Base-by-base conservation (phyloP, 768 basidiomycete genomes). In the Amanita thiersii region DNA sequence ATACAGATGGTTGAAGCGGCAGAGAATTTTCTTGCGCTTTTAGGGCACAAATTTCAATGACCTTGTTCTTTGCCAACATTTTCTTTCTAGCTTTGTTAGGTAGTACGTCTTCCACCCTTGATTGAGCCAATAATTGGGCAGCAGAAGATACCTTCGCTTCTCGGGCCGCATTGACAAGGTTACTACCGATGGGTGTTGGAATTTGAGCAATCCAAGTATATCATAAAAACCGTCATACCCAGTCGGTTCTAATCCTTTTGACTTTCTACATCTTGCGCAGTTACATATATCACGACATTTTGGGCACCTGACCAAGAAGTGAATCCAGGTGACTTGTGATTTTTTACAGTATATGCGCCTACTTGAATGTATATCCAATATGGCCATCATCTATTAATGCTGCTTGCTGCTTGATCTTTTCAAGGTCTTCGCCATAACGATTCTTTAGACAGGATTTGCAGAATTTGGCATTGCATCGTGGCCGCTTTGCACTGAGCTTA, bases 391-490 rank as follows among this genome's bases (percentile, higher is more conserved):
- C 54, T 19, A 42, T 46, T 15, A 35, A 35, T 21, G 46, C 47
- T 38, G 41, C 49, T 20, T 42, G 17, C 47, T 33, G 20, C 40
- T 68, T 62, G n/a, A 76, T 63, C 33, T 51, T 47, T 38, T 69
- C 61, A 47, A 72, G 45, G 52, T 75, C 65, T 56, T 73, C 64
- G 49, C 70, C 72, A 48, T 88, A 88, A 28, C 77, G 66, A 51
- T 80, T 84, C 57, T 70, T 76, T 49, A 88, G 66, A 49, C 86
- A 87, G 2, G 64, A 45, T 34, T 64, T 69, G 61, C 85, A 87
- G 49, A 77, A 83, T 53, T 77, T 79, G 40, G 63, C 60, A 23
- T 55, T 62, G 57, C 84, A 86, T 18, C 66, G 65, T 43, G 64
- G 64, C 48, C 60, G 57, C 45, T 57, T 51, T 43, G 40, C 34